Base-by-base conservation (phyloP, 345 rosid species). In the Arabis alpina region DNA sequence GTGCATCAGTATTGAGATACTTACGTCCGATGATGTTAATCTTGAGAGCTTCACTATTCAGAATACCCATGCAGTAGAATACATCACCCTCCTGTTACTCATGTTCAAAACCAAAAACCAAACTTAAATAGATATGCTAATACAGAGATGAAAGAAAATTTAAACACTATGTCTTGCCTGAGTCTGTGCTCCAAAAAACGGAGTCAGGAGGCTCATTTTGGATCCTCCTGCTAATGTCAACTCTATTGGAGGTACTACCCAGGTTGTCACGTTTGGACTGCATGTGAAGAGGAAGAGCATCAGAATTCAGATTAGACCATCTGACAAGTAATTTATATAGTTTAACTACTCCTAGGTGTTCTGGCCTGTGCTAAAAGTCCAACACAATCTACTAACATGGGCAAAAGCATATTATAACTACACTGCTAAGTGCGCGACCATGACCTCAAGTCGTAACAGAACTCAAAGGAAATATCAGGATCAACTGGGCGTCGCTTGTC, bases 11-110 rank as follows among this genome's bases (percentile, higher is more conserved):
- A 37, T 14, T 14, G 24, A 61, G 73, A 77, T 65, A 83, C 97
- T 88, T 74, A 91, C 96, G 97, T 77, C 96, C 98, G 14, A 93
- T 87, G 73, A 91, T 79, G 61, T 93, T 86, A 42, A 81, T 62
- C 36, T 77, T 44, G 50, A 77, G 28, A 34, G 23, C 24, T 23
- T 40, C 79, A 49, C 88, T 83, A 48, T 79, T 90, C 64, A 93
- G 80, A 30, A 93, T 51, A 48, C 70, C 92, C 64, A 93, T 83
- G 76, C 96, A 93, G 58, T 89, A 93, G 15, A 84, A 12, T 8
- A 2, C 0, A 27, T 16, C 44, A 34, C 43, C 71, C 4, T 16
- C 65, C 97, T 91, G 91, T 74, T 66, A 32, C 9, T 42, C 55
- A 14, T 41, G 32, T 52, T 11, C 16, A 61, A 32, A 58, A n/a